A percentile compares a stretch with the other conserved stretches of the same genome.
These are phyloP conservation scores for Mycena pura DNA, from an alignment of 768 basidiomycete species.

Conservation along the genomic window DNA sequence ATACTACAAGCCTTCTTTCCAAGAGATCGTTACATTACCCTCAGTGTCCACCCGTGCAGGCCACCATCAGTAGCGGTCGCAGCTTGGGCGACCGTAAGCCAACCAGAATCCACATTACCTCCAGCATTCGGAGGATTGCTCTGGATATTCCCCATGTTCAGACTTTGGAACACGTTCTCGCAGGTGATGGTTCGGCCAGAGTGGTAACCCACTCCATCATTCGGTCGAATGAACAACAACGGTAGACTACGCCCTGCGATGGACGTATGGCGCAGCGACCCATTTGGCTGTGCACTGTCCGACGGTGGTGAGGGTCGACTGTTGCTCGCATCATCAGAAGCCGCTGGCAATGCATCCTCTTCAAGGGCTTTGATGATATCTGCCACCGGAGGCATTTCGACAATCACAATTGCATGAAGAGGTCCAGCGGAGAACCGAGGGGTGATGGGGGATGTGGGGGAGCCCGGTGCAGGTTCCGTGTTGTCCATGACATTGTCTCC, in stretches of 20 bases:
- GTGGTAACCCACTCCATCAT: slow-evolving; percentile 89
- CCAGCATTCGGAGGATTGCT: slow-evolving; percentile 54
- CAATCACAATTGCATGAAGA: slow-evolving; percentile 81
- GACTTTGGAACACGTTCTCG: slow-evolving; percentile 77
- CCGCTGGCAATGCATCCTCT: slow-evolving; percentile 64
- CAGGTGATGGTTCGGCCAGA: slow-evolving; percentile 85
- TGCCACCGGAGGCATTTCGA: slow-evolving; percentile 80
- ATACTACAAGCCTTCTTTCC: slow-evolving; percentile 33
- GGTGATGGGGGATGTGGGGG: slow-evolving; percentile 36
- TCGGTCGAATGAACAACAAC: slow-evolving; percentile 79
- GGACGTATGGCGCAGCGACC: slow-evolving; percentile 48
- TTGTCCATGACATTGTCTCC: slow-evolving; percentile 16
- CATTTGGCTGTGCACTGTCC: slow-evolving; percentile 35
- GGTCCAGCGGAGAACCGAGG: slow-evolving; percentile 49
- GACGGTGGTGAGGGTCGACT: slow-evolving; percentile 40
- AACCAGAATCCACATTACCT: slow-evolving; percentile 62
- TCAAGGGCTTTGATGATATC: slow-evolving; percentile 83
- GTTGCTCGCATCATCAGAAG: slow-evolving; percentile 41
- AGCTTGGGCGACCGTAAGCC: slow-evolving; percentile 78
- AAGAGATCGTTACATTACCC: slow-evolving; percentile 65
- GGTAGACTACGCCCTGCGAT: slow-evolving; percentile 77
- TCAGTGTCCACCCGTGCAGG: slow-evolving; percentile 79
- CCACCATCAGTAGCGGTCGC: slow-evolving; percentile 70
- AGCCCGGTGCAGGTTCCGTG: slow-evolving; percentile 32
- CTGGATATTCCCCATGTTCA: slow-evolving; percentile 64